These are phyloP conservation scores for Bruguiera gymnorhiza DNA, from an alignment of 345 rosid genomes.

Conservation along the genomic window DNA sequence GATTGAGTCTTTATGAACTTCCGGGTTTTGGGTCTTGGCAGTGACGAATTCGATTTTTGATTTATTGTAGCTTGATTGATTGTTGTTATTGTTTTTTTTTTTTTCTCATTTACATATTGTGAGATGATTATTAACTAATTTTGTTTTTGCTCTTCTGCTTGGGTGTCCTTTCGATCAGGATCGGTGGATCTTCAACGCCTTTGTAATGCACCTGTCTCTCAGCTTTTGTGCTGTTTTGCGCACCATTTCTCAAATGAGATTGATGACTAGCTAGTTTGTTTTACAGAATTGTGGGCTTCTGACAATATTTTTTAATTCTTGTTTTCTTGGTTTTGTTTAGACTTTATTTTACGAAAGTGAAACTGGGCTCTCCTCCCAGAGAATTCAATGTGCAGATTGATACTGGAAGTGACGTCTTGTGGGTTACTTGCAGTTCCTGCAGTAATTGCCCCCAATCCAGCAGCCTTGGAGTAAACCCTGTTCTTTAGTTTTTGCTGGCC, in stretches of 20 bases:
- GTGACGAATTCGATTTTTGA: too few relatives aligned
- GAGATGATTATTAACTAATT: constrained; percentile 22
- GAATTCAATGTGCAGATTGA: constrained; percentile 98
- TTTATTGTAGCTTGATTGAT: neutral
- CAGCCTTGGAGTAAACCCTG: constrained; percentile 69
- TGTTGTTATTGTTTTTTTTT: neutral
- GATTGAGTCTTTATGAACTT: too few relatives aligned
- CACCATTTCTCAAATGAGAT: too few relatives aligned
- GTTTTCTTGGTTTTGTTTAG: constrained; percentile 41
- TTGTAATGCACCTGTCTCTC: constrained; percentile 21
- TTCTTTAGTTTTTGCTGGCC: constrained; percentile 16
- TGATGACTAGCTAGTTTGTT: neutral
- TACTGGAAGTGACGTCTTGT: constrained; percentile 90
- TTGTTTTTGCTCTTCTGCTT: constrained; percentile 34
- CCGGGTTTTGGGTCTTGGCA: too few relatives aligned
- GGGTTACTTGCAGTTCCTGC: constrained; percentile 89
- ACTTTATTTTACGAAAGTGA: constrained; percentile 93
- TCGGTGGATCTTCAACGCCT: constrained; percentile 25
- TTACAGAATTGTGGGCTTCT: neutral
- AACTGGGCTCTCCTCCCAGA: constrained; percentile 89
- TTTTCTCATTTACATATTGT: neutral
- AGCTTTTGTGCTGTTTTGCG: constrained; percentile 6
- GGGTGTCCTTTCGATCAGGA: constrained; percentile 25
- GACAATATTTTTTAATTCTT: constrained; percentile 2
- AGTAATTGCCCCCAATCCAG: constrained; percentile 77